phyloP scores from a whole-genome alignment of 2,329 filamentous ascomycete species.

The Dendrostoma leiphaemia region DNA sequence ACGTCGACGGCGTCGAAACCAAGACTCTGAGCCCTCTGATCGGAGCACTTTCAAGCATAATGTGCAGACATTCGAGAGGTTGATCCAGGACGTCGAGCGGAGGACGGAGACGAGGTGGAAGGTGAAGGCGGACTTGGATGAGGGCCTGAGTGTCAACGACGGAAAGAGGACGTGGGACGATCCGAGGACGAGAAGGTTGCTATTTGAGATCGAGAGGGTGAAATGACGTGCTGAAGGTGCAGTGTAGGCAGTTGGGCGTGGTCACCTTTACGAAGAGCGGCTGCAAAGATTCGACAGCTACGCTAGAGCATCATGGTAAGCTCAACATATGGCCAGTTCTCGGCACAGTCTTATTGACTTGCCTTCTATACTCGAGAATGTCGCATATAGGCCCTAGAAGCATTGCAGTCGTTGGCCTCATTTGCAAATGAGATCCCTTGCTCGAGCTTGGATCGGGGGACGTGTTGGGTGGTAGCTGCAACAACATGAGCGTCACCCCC shows the following conservation, averaged over 20 bases:
- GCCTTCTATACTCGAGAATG: no score
- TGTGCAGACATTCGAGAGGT: slow-evolving; percentile 25
- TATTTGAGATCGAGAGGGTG: slow-evolving; percentile 21
- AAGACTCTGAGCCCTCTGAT: slow-evolving; percentile 6
- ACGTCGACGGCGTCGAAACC: slow-evolving; percentile 13
- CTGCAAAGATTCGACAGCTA: not conserved
- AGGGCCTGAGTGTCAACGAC: slow-evolving; percentile 23
- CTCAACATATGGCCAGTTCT: no score
- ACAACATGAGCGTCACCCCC: no score
- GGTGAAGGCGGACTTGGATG: slow-evolving; percentile 22
- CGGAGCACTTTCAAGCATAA: slow-evolving; percentile 32
- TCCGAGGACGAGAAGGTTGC: slow-evolving; percentile 19
- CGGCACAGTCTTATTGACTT: no score
- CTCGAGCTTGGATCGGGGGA: no score
- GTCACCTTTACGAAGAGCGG: not conserved
- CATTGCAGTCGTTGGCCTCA: no score
- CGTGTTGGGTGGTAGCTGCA: not conserved
- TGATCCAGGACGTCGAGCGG: slow-evolving; percentile 18
- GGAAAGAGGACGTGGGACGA: slow-evolving; percentile 26
- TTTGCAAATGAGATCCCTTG: no score
- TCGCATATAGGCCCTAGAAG: no score
- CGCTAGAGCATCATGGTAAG: no score
- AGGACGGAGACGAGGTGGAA: slow-evolving; percentile 24
- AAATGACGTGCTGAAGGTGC: not conserved
- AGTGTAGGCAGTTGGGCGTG: not conserved